phyloP scores from a whole-genome alignment of 2,329 filamentous ascomycete genomes.

The Fusarium sp. region DNA sequence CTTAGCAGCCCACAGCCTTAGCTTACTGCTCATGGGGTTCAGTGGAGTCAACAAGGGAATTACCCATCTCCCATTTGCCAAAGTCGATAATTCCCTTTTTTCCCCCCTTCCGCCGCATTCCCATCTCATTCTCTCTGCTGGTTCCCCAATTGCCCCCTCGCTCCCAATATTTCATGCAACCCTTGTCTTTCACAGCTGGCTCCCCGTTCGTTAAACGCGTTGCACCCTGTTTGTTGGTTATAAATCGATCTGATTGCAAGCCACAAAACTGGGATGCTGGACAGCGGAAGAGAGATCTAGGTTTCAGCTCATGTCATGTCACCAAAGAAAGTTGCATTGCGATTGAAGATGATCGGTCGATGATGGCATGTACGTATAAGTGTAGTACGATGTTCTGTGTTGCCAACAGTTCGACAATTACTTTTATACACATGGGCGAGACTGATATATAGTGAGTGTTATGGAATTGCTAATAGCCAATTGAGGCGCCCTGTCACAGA shows the following conservation, averaged over 20 bases:
- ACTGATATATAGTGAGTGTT: background rate
- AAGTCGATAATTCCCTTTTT: background rate
- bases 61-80: slow-evolving; percentile 1
- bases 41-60: background rate
- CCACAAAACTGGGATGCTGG: slow-evolving; percentile 8
- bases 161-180: background rate
- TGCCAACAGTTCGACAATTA: background rate
- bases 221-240: slow-evolving; percentile 10
- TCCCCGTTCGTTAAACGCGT: background rate
- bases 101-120: background rate
- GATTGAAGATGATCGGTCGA: background rate
- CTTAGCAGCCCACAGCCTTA: background rate
- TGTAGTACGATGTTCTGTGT: background rate
- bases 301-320: slow-evolving; percentile 1
- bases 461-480: slow-evolving; percentile 2
- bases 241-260: slow-evolving; percentile 15
- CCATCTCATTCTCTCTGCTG: background rate
- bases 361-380: background rate
- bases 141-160: background rate
- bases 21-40: background rate
- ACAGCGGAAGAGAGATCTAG: background rate
- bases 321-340: background rate
- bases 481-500: slow-evolving; percentile 3
- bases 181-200: background rate
- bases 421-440: background rate